Conservation (phyloP, 495 filamentous ascomycete genomes). For the Penicillium odoratum region DNA sequence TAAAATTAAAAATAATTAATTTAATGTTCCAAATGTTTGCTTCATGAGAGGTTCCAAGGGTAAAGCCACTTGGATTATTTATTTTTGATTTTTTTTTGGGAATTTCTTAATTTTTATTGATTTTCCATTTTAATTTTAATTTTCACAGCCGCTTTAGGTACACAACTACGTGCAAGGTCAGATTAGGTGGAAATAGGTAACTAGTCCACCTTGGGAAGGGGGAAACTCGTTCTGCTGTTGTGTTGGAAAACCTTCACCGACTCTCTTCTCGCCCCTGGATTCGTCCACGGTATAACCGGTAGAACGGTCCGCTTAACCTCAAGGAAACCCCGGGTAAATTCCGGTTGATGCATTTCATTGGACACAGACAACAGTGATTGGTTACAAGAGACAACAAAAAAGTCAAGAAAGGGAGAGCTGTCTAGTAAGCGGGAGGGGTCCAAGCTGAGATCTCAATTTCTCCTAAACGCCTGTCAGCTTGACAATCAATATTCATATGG, state of each 20-base stretch:
- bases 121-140: background rate
- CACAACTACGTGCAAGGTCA: background rate
- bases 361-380: background rate
- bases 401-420: background rate
- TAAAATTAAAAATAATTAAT: background rate
- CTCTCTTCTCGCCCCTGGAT: constrained; percentile 20
- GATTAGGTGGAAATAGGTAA: background rate
- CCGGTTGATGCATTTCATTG: constrained; percentile 8
- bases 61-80: background rate
- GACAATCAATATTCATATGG: background rate
- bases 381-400: background rate
- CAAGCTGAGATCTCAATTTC: background rate
- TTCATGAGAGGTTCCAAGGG: constrained; percentile 18
- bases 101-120: background rate
- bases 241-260: constrained; percentile 23
- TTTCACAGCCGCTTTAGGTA: background rate
- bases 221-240: background rate
- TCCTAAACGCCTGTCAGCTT: background rate
- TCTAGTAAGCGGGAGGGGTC: background rate
- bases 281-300: constrained; percentile 6
- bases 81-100: background rate
- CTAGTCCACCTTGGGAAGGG: background rate
- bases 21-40: constrained; percentile 21
- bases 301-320: constrained; percentile 15
- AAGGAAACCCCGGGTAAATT: constrained; percentile 5